phyloP scores from a whole-genome alignment of 139 green algal genomes.

The Zygnema cylindricum region DNA sequence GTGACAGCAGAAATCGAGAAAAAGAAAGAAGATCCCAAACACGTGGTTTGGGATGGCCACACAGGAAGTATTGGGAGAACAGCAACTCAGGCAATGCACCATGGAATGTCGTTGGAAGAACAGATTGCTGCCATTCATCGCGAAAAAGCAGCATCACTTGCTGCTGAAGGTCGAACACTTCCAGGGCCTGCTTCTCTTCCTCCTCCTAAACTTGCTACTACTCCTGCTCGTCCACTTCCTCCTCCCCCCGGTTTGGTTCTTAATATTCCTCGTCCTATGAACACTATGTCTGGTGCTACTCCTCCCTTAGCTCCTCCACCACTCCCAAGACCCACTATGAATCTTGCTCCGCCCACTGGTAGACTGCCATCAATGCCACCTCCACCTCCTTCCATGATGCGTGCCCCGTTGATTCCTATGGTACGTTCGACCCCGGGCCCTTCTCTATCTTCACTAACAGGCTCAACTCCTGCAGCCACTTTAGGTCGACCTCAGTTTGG shows the following conservation, averaged over 20 bases:
- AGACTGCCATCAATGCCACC: neutral
- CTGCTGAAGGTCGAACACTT: neutral
- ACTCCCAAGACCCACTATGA: neutral
- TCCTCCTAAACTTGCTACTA: neutral
- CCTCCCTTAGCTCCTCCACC: slow-evolving; percentile 4
- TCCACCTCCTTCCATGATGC: neutral
- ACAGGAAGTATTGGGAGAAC: slow-evolving; percentile 39
- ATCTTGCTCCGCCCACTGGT: neutral
- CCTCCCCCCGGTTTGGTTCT: slow-evolving; percentile 35
- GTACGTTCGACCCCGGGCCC: neutral
- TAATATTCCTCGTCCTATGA: slow-evolving; percentile 41
- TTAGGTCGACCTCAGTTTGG: neutral
- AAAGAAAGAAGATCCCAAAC: slow-evolving; percentile 63
- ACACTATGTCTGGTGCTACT: neutral
- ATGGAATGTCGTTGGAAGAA: slow-evolving; percentile 37
- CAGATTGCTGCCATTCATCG: slow-evolving; percentile 12
- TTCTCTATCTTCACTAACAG: neutral
- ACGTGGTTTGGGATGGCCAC: slow-evolving; percentile 60
- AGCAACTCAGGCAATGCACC: slow-evolving; percentile 28
- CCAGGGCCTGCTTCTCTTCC: slow-evolving; percentile 19
- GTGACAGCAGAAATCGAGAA: slow-evolving; percentile 80
- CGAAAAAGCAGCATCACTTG: slow-evolving; percentile 9
- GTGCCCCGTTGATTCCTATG: neutral
- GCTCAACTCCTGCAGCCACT: neutral
- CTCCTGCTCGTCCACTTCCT: neutral